Conservation (phyloP, 2,329 filamentous ascomycete species). For the Neurospora crassa region DNA sequence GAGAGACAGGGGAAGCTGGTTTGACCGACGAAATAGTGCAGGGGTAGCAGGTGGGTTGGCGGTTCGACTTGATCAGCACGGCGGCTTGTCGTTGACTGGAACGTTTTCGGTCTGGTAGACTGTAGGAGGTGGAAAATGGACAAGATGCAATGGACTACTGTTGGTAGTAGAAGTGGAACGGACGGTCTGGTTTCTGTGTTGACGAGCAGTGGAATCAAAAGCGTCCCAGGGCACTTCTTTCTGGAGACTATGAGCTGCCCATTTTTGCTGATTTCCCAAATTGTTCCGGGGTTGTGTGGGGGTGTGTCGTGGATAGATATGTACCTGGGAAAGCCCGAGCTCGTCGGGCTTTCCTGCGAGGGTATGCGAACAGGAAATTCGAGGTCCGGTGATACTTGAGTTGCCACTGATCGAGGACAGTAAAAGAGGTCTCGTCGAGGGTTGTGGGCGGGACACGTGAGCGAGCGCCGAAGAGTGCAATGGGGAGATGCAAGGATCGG, state of each 20-base stretch:
- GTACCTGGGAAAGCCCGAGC: neutral
- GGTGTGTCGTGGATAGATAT: neutral
- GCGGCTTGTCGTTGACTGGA: neutral
- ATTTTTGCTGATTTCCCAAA: constrained; percentile 1
- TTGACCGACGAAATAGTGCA: neutral
- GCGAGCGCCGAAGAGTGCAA: neutral
- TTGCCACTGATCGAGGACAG: neutral
- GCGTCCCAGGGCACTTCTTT: constrained; percentile 11
- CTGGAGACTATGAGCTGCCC: neutral
- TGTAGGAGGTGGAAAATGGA: neutral
- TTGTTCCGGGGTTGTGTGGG: neutral
- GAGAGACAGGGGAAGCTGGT: neutral
- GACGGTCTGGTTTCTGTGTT: neutral
- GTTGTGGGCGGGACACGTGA: neutral
- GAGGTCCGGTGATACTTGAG: neutral
- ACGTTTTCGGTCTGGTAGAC: neutral
- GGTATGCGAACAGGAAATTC: neutral
- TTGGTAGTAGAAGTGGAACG: neutral
- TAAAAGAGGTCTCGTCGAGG: neutral
- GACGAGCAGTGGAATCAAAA: constrained; percentile 2
- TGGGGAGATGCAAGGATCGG: neutral
- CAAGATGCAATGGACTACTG: neutral
- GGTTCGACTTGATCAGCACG: neutral
- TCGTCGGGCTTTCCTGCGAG: neutral
- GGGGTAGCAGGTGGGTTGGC: neutral